phyloP scores from a whole-genome alignment of 179 eudicot genomes.

The Actinidia polygama region DNA sequence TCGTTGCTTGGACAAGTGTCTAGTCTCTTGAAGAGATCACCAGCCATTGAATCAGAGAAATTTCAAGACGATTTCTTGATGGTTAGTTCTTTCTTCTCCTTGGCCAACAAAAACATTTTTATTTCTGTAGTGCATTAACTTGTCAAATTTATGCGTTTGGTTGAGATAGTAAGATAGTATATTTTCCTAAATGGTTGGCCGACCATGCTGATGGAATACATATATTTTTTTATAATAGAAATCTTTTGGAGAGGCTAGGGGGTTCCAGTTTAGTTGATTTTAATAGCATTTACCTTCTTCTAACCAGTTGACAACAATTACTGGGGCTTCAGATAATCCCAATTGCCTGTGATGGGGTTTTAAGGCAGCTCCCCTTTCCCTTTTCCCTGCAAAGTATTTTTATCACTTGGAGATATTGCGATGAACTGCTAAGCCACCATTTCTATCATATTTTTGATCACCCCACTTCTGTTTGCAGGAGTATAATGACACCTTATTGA shows the following conservation, averaged over 20 bases:
- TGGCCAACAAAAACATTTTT: not conserved
- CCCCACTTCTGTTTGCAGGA: slow-evolving; percentile 55
- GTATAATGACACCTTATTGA: slow-evolving; percentile 85
- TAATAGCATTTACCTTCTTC: not conserved
- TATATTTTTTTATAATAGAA: not conserved
- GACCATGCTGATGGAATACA: not conserved
- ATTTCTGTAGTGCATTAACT: not conserved
- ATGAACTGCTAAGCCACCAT: not conserved
- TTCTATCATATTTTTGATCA: slow-evolving; percentile 6
- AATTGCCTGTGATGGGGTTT: not conserved
- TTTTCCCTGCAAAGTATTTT: not conserved
- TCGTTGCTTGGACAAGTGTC: slow-evolving; percentile 96
- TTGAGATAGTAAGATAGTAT: not conserved
- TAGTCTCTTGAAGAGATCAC: slow-evolving; percentile 92
- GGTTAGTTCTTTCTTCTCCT: slow-evolving; percentile 50
- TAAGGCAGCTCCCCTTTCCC: not conserved
- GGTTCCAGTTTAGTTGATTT: not conserved
- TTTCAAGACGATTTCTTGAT: slow-evolving; percentile 96
- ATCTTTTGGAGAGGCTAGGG: not conserved
- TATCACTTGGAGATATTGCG: not conserved
- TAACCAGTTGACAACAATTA: not conserved
- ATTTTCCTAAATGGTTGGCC: not conserved
- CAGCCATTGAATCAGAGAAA: slow-evolving; percentile 86
- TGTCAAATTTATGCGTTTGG: not conserved
- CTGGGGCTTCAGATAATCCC: not conserved